Conservation (phyloP, 2,329 filamentous ascomycete species). For the Exophiala lecanii-corni region DNA sequence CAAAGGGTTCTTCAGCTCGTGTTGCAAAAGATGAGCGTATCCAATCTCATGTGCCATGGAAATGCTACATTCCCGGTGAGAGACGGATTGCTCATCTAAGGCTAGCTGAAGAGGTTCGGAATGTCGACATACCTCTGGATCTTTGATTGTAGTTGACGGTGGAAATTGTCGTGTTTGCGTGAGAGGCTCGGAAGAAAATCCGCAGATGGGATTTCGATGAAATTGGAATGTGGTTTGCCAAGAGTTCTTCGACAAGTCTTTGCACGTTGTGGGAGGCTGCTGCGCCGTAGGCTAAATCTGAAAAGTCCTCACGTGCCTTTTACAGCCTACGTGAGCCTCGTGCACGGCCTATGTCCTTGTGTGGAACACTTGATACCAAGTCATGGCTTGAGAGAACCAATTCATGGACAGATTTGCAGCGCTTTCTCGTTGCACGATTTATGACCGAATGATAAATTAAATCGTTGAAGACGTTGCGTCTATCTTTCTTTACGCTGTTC, state of each 20-base stretch:
- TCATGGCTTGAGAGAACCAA: too few species aligned
- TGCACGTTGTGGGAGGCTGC: too few species aligned
- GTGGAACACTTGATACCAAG: too few species aligned
- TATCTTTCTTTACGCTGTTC: too few species aligned
- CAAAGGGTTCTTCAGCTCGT: constrained; percentile 67
- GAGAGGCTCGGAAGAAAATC: neutral
- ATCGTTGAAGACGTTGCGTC: too few species aligned
- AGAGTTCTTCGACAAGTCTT: too few species aligned
- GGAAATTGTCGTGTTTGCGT: constrained; percentile 16
- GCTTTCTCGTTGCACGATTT: too few species aligned
- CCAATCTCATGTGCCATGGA: constrained; percentile 11
- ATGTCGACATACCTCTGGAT: constrained; percentile 25
- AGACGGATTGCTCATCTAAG: constrained; percentile 26
- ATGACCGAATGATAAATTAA: too few species aligned
- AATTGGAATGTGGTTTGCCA: constrained; percentile 1
- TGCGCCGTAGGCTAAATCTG: too few species aligned
- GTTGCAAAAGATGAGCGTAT: constrained; percentile 32
- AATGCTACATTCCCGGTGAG: constrained; percentile 20
- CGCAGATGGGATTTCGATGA: neutral
- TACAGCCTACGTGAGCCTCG: neutral
- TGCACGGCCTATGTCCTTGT: too few species aligned
- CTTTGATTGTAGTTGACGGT: constrained; percentile 9
- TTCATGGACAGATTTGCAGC: too few species aligned
- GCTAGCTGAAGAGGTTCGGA: constrained; percentile 26
- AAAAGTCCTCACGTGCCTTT: neutral